Base-by-base conservation (phyloP, 2,329 filamentous ascomycete species). In the Penicillium brasilianum region DNA sequence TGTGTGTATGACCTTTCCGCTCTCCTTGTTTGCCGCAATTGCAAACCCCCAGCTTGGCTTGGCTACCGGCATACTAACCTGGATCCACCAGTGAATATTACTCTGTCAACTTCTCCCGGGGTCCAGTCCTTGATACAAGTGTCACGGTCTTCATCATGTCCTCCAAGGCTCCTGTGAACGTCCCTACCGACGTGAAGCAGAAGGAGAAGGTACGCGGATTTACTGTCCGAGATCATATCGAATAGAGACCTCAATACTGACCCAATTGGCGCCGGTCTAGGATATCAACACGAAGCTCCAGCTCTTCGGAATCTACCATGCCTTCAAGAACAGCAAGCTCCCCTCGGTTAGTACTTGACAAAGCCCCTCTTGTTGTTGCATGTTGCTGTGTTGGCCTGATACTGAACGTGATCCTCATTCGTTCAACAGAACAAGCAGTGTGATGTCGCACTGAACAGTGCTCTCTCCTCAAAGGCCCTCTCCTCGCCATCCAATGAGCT, bases 281-380 rank as follows among this genome's bases (percentile, higher is more conserved):
- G 87, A 97, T 76, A 89, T 98, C 80, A 95, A 95, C 80, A 87
- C 88, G 76, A 99, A 99, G 83, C 88, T 99, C 55, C 93, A 97
- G 80, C 80, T 98, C 39, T 99, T 96, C 73, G 95, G 94, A 73
- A 97, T 98, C 78, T 86, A 89, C 79, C 82, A 84, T 69, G 94
- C 93, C 55, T 97, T 98, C 78, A 84, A 90, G 74, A 86, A 88
- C 69, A 93, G 93, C 82, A 98, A 97, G 78, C 88, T 93, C 49
- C 94, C 94, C 65, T 96, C 93, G 72, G 88, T 93, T 86, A 75
- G 88, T 82, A 13, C 14, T 16, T 14, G 32, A 4, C 25, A 11
- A 20, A 11, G n/a, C 53, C 13, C 3, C 22, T 4, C 39, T 28
- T 36, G n/a, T 3, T 16, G n/a, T 36, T 11, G 25, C 52, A 22